Evolutionary conservation across 2,329 filamentous ascomycete genomes (phyloP).

Genomic region (Coniochaeta sp.): DNA sequence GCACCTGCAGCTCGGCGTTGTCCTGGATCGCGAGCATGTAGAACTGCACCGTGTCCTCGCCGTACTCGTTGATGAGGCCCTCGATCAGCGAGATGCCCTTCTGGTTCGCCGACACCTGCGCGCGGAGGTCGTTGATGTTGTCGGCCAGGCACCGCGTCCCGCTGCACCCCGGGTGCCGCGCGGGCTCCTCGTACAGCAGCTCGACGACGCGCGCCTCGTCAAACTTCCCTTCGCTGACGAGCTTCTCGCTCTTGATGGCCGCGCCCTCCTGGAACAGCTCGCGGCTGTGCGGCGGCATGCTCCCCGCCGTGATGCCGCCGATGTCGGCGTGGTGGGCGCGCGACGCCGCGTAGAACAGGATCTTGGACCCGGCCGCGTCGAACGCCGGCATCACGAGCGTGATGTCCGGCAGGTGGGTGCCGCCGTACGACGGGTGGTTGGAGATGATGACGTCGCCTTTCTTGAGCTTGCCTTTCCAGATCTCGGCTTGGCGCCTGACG

Average conservation of each 20-base stretch:
- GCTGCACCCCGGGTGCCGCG: conserved; percentile 66
- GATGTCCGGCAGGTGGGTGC: conserved; percentile 78
- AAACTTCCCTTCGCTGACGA: conserved; percentile 71
- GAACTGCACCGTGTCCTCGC: conserved; percentile 68
- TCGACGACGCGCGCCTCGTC: conserved; percentile 70
- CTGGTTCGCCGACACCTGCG: conserved; percentile 80
- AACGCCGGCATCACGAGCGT: conserved; percentile 77
- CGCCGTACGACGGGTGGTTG: conserved; percentile 78
- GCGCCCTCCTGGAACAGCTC: conserved; percentile 60
- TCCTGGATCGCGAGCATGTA: conserved; percentile 80
- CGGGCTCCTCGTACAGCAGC: conserved; percentile 65
- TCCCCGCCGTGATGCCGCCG: conserved; percentile 73
- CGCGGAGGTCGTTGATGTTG: conserved; percentile 81
- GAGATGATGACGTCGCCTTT: conserved; percentile 76
- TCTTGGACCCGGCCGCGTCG: conserved; percentile 54
- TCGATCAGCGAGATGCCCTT: conserved; percentile 76
- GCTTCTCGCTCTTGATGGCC: conserved; percentile 57
- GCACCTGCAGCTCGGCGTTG: conserved; percentile 71
- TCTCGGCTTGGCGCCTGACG: conserved; percentile 68
- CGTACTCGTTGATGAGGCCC: conserved; percentile 69
- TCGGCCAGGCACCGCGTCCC: conserved; percentile 74
- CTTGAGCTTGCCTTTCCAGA: conserved; percentile 72
- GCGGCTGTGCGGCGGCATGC: conserved; percentile 71
- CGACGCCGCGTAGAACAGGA: conserved; percentile 76
- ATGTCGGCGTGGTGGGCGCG: conserved; percentile 80